Percentiles rank a stretch among this genome's conserved stretches.
These are phyloP conservation scores for Rubroboletus pulcherrimus DNA, from an alignment of 768 basidiomycete genomes.

Conservation along the genomic window DNA sequence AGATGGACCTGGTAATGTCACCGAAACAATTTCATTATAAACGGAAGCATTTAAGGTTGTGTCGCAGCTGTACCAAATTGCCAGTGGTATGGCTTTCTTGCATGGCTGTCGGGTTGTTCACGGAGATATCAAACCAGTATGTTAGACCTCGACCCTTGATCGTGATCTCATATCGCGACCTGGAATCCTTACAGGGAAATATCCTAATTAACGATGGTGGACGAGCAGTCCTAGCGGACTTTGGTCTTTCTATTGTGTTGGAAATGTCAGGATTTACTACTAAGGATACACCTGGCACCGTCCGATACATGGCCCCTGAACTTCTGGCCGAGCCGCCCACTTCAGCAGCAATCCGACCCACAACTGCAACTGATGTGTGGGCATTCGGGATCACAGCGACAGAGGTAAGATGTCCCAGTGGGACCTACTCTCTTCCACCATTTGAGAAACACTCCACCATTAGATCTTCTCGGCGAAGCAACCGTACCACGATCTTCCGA, in stretches of 20 bases:
- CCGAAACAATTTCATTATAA: neutral
- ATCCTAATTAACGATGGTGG: constrained; percentile 32
- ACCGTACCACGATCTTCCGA: constrained; percentile 17
- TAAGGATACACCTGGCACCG: constrained; percentile 32
- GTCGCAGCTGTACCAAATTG: constrained; percentile 19
- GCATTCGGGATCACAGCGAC: constrained; percentile 36
- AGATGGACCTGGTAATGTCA: constrained; percentile 22
- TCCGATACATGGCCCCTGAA: constrained; percentile 40
- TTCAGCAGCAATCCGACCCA: constrained; percentile 17
- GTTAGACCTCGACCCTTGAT: constrained; percentile 2
- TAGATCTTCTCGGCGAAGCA: constrained; percentile 25
- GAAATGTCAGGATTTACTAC: constrained; percentile 37
- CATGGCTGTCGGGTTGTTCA: constrained; percentile 28
- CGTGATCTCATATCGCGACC: neutral
- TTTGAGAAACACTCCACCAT: neutral
- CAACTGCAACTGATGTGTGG: constrained; percentile 34
- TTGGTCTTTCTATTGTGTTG: constrained; percentile 38
- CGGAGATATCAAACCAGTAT: constrained; percentile 38
- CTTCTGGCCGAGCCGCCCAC: constrained; percentile 22
- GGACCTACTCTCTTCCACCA: neutral
- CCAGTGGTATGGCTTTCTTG: constrained; percentile 23
- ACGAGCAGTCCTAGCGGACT: constrained; percentile 36
- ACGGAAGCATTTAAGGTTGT: neutral
- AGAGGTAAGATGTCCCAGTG: constrained; percentile 23
- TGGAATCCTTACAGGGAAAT: constrained; percentile 30